Evolutionary conservation across 305 asterid species (phyloP), one percentile per base, ranked within the genome.

Genomic region (Stenogyne calaminthoides): DNA sequence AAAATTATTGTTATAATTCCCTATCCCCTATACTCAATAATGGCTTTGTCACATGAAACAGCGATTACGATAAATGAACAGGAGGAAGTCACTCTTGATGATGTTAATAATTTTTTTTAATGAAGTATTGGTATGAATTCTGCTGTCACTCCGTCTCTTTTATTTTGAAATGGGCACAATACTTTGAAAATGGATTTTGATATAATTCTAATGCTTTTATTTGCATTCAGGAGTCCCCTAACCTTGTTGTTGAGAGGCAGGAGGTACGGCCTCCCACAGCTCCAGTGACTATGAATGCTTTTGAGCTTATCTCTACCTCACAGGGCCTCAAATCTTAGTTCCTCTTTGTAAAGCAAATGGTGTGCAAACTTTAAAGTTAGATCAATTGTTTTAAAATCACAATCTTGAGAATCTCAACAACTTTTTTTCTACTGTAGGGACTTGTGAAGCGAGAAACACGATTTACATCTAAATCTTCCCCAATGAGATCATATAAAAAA

Each of bases 261-360:
- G n/a, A n/a, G n/a, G n/a, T n/a, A n/a, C n/a, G n/a, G n/a, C n/a
- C n/a, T n/a, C n/a, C n/a, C n/a, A n/a, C n/a, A n/a, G 72, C 91
- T 42, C 99, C 99, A 34, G 80, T 78, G 75, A 76, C 93, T 18
- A 92, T 95, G 99, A 95, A 95, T 58, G 99, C 98, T 6, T 90
- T 92, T 67, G 98, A 95, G 85, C 97, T 92, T 64, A 90, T 95
- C 69, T 90, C 98, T 64, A 92, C 89, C 66, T 92, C 98, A 39
- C 96, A 92, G 90, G 98, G 98, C 80, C 95, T 95, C 79, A n/a
- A 89, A 90, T 84, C 91, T 95, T 71, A 84, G 90, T 79, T 79
- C 77, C 96, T 95, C 54, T 95, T 92, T 75, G 99, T 90, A 84
- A 92, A 90, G 77, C 93, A 90, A 81, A 89, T 94, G 97, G 97